These are phyloP conservation scores for Escallonia rubra DNA, from an alignment of 129 eudicot genomes.

Conservation along the genomic window DNA sequence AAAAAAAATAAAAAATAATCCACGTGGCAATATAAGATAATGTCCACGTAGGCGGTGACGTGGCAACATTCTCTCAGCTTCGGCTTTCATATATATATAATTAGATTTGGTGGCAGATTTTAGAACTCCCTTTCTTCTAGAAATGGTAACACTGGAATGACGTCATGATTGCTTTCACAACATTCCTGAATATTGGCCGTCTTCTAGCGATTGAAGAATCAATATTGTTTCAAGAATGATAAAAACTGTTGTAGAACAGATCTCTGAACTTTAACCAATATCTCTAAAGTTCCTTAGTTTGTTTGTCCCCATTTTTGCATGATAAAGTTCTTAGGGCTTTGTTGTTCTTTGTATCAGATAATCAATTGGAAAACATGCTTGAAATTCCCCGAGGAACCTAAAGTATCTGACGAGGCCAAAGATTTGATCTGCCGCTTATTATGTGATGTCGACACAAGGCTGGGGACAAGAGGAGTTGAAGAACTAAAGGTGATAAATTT, in stretches of 20 bases:
- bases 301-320: constrained; percentile 1
- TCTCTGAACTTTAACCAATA: background rate
- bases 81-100: too few relatives aligned
- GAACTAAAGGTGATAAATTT: constrained; percentile 62
- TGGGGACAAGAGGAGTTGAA: constrained; percentile 87
- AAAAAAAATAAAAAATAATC: too few relatives aligned
- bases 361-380: constrained; percentile 87
- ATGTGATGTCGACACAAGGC: constrained; percentile 77
- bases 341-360: constrained; percentile 31
- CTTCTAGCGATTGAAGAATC: background rate
- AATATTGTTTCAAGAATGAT: background rate
- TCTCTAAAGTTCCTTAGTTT: background rate
- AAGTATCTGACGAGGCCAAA: constrained; percentile 61
- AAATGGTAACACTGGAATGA: background rate
- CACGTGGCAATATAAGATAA: too few relatives aligned
- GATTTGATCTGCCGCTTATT: constrained; percentile 71
- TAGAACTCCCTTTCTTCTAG: background rate
- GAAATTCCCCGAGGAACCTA: constrained; percentile 87
- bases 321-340: background rate
- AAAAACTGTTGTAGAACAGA: background rate
- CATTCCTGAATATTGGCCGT: background rate
- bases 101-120: constrained; percentile 4
- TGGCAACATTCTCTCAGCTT: too few relatives aligned
- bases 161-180: background rate
- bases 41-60: too few relatives aligned